These are phyloP conservation scores for Hypericum perforatum DNA, from an alignment of 345 rosid genomes.

Conservation along the genomic window DNA sequence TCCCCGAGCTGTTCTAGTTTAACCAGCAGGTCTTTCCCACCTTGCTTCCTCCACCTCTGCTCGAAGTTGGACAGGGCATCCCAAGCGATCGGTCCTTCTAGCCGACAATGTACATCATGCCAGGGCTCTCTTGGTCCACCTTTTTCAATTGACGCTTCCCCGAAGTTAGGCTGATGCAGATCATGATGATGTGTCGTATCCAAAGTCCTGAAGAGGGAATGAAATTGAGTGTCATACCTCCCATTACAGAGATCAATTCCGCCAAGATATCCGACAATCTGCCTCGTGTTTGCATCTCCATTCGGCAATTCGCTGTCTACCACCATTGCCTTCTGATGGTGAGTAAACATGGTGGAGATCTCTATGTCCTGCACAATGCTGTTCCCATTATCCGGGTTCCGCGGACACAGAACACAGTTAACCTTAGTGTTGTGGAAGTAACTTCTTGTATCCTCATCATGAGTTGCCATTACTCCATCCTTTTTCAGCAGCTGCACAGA, in stretches of 20 bases:
- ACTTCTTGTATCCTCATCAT: conserved; percentile 40
- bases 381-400: conserved; percentile 34
- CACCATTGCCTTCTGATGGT: conserved; percentile 46
- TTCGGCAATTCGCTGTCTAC: conserved; percentile 27
- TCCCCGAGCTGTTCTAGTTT: conserved; percentile 11
- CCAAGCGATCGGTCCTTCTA: conserved; percentile 40
- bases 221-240: conserved; percentile 40
- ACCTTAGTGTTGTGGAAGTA: conserved; percentile 34
- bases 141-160: conserved; percentile 20
- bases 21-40: conserved; percentile 24
- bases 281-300: conserved; percentile 19
- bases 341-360: conserved; percentile 40
- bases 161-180: conserved; percentile 36
- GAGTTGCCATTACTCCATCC: conserved; percentile 52
- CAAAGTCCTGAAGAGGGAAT: conserved; percentile 32
- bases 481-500: conserved; percentile 33
- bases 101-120: conserved; percentile 41
- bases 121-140: conserved; percentile 50
- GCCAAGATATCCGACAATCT: conserved; percentile 44
- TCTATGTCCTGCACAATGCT: conserved; percentile 32
- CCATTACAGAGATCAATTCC: conserved; percentile 55
- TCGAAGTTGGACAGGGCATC: conserved; percentile 39
- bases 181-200: conserved; percentile 24
- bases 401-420: conserved; percentile 43
- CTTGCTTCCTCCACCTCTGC: conserved; percentile 48